Evolutionary conservation across 2,329 filamentous ascomycete genomes (phyloP).

Genomic region (Pyricularia grisea): DNA sequence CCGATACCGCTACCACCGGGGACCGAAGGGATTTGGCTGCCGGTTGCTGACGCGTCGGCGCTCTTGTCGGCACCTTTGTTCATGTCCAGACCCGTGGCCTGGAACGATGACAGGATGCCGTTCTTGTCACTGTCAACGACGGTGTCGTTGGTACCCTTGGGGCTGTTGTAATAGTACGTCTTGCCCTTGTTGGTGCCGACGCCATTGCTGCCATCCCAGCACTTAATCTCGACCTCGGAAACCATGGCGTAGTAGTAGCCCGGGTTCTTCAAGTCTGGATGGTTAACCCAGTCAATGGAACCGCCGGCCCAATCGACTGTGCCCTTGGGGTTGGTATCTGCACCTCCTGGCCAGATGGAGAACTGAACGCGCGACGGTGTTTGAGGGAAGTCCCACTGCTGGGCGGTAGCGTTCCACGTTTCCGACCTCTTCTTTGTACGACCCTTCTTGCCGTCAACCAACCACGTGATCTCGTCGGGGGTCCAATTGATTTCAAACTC

Average conservation of each 20-base stretch:
- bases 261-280: slow-evolving; percentile 63
- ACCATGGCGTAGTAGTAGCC: slow-evolving; percentile 87
- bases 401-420: slow-evolving; percentile 77
- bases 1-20: slow-evolving; percentile 20
- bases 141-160: slow-evolving; percentile 61
- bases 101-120: slow-evolving; percentile 69
- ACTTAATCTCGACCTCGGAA: slow-evolving; percentile 69
- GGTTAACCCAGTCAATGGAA: slow-evolving; percentile 73
- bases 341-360: slow-evolving; percentile 91
- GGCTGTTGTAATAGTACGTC: slow-evolving; percentile 67
- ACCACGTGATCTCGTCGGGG: slow-evolving; percentile 78
- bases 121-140: slow-evolving; percentile 65
- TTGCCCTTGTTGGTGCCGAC: slow-evolving; percentile 61
- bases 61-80: slow-evolving; percentile 23
- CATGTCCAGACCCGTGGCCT: slow-evolving; percentile 74
- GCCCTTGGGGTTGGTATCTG: slow-evolving; percentile 66
- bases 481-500: slow-evolving; percentile 92
- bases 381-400: slow-evolving; percentile 83
- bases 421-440: slow-evolving; percentile 66
- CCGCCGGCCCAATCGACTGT: slow-evolving; percentile 92
- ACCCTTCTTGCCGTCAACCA: slow-evolving; percentile 68
- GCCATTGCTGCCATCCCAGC: slow-evolving; percentile 56
- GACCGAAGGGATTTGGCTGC: slow-evolving; percentile 6
- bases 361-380: slow-evolving; percentile 85
- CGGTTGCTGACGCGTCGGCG: slow-evolving; percentile 6